Evolutionary conservation across 805 yeast genomes (phyloP), one percentile per base, ranked within the genome.

Genomic region (Teunomyces funiuensis): DNA sequence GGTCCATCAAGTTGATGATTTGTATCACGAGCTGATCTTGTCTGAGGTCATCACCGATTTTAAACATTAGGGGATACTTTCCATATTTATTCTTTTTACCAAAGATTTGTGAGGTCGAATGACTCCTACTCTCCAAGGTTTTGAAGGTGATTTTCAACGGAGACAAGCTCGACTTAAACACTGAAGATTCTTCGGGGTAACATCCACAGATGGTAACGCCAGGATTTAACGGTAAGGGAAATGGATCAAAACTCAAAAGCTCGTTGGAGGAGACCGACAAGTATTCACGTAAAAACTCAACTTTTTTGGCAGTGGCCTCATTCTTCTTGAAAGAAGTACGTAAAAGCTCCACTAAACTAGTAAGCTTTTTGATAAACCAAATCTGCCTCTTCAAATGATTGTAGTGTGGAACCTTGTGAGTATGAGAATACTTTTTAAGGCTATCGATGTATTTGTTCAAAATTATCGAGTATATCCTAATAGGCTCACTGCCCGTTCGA

Each of bases 11-110:
- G 42, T 83, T 77, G 43, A 93, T 87, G 46, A 93, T 88, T 61
- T 93, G 99, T 37, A 89, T 85, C n/a, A 93, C 95, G 49, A 93
- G 74, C 61, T 93, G 99, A 68, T 93, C 99, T 61, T 93, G 99
- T 45, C 98, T 73, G 38, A 93, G 71, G 59, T 93, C 99, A 49
- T 86, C 99, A 10, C 99, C 99, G 38, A 86, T 85, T 61, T 93
- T 93, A 66, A 88, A 91, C 85, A 93, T 91, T 27, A 93, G 66
- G 5, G 95, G 81, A 60, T 88, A 93, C 40, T 65, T 69, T 3
- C 73, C 73, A 40, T 68, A 56, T 38, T 60, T 60, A 27, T 50
- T 49, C 40, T 55, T 58, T 30, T 59, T 58, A 1, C 69, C 69
- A 47, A 68, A 68, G 1, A 66, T 55, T 36, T 63, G 67, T 4